Evolutionary conservation across 192 early-diverging fungal species (phyloP), one percentile per base, ranked within the genome.

Genomic region (Hyaloraphidium curvatum): DNA sequence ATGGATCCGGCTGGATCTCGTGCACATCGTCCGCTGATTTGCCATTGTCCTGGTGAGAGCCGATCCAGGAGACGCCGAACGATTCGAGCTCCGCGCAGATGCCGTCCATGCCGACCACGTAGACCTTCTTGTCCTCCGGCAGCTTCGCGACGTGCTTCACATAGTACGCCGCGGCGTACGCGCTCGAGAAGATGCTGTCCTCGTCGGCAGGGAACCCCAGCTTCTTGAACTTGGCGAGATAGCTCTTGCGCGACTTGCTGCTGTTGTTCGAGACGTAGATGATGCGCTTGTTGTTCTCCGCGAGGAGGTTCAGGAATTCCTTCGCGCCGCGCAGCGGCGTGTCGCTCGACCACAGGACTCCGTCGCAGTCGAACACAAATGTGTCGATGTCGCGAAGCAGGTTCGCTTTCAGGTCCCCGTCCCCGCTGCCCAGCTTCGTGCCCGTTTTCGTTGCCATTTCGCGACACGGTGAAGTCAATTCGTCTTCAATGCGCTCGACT

Each of bases 231-330:
- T 95, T 95, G 30, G 76, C 67, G 21, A 82, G 59, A 57, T 92
- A 92, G 51, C 73, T 66, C 7, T 60, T 59, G 27, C 94, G 79
- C 17, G 90, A 91, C 43, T 83, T 89, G 31, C 85, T 80, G 63
- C 83, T 86, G 72, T 98, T 98, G 77, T 98, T 98, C 29, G 94
- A 89, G 17, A 98, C 91, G 67, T 95, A 98, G 33, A 94, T 69
- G n/a, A 96, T 57, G 26, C 76, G 75, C 68, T 98, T 98, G 28
- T 83, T 86, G 70, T 62, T 78, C 58, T 23, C 55, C 50, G 84
- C 76, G 28, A 98, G 71, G 51, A 76, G 61, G n/a, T 71, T 63
- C 54, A 98, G 73, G 0, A 85, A 73, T 25, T 84, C 76, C 19
- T 61, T 58, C 1, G 89, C 78, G 28, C 76, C 73, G 13, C 76